Evolutionary conservation across 768 basidiomycete species (phyloP), one percentile per base, ranked within the genome.

Genomic region (Rhodotorula toruloides): DNA sequence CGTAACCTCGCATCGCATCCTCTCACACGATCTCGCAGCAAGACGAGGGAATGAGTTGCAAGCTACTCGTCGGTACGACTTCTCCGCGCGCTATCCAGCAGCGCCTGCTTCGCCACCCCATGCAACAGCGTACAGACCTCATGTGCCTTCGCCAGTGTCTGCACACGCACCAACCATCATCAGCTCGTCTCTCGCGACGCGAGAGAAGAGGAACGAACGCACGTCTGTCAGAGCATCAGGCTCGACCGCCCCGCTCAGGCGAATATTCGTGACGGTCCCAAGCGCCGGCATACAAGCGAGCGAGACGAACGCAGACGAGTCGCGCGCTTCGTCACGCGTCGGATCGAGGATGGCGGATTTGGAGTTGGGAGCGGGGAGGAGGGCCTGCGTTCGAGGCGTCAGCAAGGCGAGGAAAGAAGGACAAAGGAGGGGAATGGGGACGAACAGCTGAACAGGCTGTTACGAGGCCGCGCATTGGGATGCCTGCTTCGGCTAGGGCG

Each of bases 401-500:
- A 90, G 60, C 12, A 52, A 34, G 58, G 40, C 54, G 34, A 52
- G 37, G n/a, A 29, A 1, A n/a, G 49, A 31, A 25, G 14, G 22
- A 5, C n/a, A n/a, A 17, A 25, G 14, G 21, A 29, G 22, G 49
- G 17, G 17, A 14, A 25, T 29, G 46, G 53, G 9, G 21, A 77
- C 85, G 70, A 72, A 91, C 91, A 39, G 87, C 86, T 36, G 89
- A 83, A 72, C 88, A 90, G 1, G 93, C 88, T 22, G 86, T 81
- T 9, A 93, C 92, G 21, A 99, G 81, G 5, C 91, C 96, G 46
- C 86, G 77, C 83, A 98, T 85, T 72, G 94, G 90, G 53, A 98
- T 86, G 4, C 93, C 91, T 21, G 94, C 93, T 76, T 94, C 86
- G 14, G 91, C 91, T 7, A 98, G 81, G 13, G 96, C 93, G 3